Evolutionary conservation across 169 alveolate species (phyloP).

Genomic region (Plasmodium vinckei): DNA sequence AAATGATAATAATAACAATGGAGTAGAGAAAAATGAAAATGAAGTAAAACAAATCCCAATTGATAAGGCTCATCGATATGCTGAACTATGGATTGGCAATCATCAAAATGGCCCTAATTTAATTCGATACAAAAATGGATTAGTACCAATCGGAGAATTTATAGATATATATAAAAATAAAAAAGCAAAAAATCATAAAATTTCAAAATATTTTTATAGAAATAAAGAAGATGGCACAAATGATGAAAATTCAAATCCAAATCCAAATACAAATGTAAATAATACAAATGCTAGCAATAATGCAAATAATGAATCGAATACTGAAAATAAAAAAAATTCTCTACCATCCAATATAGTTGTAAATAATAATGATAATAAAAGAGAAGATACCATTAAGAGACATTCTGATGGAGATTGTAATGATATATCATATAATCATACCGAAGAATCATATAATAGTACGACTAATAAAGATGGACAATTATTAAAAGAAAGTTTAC

Average conservation of each 20-base stretch:
- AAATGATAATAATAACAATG: not conserved
- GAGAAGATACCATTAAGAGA: constrained; percentile 27
- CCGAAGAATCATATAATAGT: constrained; percentile 16
- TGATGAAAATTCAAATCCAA: not conserved
- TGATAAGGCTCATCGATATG: constrained; percentile 31
- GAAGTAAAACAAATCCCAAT: not conserved
- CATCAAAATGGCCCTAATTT: constrained; percentile 81
- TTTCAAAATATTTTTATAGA: constrained; percentile 5
- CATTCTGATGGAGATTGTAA: constrained; percentile 25
- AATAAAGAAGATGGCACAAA: constrained; percentile 19
- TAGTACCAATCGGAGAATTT: constrained; percentile 40
- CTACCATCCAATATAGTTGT: constrained; percentile 18
- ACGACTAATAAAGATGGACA: not conserved
- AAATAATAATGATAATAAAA: not conserved
- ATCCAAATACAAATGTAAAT: no score
- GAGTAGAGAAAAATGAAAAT: not conserved
- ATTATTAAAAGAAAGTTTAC: not conserved
- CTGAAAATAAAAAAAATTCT: not conserved
- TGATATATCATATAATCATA: constrained; percentile 4
- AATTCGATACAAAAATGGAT: constrained; percentile 48
- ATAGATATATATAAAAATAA: constrained; percentile 35
- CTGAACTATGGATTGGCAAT: constrained; percentile 86
- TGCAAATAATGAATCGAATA: no score
- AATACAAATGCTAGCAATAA: no score
- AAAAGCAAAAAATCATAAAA: constrained; percentile 23